Evolutionary conservation across 2,329 filamentous ascomycete species (phyloP).

Genomic region (Penicillium vulpinum): DNA sequence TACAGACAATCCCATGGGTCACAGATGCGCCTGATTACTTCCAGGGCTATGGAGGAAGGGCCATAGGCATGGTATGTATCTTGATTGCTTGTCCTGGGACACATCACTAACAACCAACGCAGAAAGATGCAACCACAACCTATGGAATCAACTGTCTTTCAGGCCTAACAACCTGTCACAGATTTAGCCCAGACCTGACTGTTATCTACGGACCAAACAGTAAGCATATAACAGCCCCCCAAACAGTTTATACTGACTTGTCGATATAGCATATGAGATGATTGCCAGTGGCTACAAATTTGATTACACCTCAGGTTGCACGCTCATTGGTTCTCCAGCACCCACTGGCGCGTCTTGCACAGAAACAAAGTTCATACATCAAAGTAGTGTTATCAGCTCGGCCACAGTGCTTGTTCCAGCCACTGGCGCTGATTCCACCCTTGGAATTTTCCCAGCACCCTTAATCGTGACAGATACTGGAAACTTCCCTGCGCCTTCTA

Average conservation of each 20-base stretch:
- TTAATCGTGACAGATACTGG: slow-evolving; percentile 4
- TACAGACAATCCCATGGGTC: slow-evolving; percentile 7
- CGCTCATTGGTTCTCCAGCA: neutral
- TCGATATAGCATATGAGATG: slow-evolving; percentile 2
- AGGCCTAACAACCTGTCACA: neutral
- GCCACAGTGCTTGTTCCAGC: neutral
- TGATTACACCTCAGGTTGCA: slow-evolving; percentile 5
- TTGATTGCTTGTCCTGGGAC: neutral
- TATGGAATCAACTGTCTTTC: slow-evolving; percentile 10
- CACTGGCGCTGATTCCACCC: neutral
- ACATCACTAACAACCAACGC: neutral
- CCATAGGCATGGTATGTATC: neutral
- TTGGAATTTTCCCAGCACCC: slow-evolving; percentile 2
- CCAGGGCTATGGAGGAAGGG: slow-evolving; percentile 7
- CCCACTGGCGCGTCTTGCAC: slow-evolving; percentile 1
- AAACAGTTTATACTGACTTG: neutral
- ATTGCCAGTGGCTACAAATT: slow-evolving; percentile 1
- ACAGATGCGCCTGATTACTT: slow-evolving; percentile 6
- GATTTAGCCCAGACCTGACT: slow-evolving; percentile 6
- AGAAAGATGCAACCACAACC: slow-evolving; percentile 1
- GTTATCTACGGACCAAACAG: slow-evolving; percentile 1
- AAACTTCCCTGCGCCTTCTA: neutral
- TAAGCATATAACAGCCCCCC: neutral
- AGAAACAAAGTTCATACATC: neutral
- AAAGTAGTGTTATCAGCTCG: neutral